Evolutionary conservation across 1,284 basidiomycete species (phyloP).

Genomic region (Clitocybe nebularis): DNA sequence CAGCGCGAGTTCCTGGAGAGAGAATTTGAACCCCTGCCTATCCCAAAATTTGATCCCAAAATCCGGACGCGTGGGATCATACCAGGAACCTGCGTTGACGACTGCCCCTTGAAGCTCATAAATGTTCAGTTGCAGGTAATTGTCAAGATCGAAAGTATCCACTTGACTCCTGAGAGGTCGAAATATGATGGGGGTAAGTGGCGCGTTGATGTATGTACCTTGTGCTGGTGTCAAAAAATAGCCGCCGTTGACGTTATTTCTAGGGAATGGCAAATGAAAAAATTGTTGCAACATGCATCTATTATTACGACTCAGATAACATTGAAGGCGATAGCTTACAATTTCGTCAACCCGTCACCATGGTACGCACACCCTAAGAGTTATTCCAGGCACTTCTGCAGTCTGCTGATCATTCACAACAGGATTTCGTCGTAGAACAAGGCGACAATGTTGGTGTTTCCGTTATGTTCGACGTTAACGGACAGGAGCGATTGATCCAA

Average conservation of each 20-base stretch:
- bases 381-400: no score
- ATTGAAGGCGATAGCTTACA: constrained; percentile 28
- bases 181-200: constrained; percentile 34
- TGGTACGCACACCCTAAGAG: constrained; percentile 3
- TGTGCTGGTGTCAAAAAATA: no score
- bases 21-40: no score
- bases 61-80: no score
- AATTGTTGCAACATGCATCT: constrained; percentile 42
- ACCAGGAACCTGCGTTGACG: no score
- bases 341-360: constrained; percentile 25
- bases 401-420: no score
- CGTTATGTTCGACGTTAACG: constrained; percentile 24
- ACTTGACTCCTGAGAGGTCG: constrained; percentile 41
- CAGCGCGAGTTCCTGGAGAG: no score
- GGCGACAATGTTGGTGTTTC: constrained; percentile 25
- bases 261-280: no score
- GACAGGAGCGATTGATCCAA: no score
- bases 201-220: constrained; percentile 33
- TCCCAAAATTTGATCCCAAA: no score
- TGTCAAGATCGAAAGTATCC: constrained; percentile 49
- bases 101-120: constrained; percentile 4
- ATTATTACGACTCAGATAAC: constrained; percentile 33
- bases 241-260: no score
- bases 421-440: constrained; percentile 20
- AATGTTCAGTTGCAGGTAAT: constrained; percentile 38